phyloP scores from a whole-genome alignment of 2,329 filamentous ascomycete species.

The Trichoderma koningiopsis region DNA sequence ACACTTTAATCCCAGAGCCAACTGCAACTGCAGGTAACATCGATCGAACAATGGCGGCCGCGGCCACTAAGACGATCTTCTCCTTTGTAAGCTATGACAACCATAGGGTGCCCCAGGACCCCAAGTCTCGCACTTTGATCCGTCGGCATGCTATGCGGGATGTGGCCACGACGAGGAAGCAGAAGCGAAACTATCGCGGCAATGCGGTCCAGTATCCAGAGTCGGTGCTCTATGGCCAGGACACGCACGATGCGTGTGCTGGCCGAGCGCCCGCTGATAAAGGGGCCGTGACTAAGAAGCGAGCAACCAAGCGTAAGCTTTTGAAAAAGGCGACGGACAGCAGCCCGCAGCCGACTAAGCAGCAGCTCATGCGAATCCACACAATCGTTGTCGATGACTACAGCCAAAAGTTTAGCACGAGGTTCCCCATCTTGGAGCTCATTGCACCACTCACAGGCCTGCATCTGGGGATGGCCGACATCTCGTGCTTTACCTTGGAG shows the following conservation, averaged over 20 bases:
- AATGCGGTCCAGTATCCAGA: not conserved
- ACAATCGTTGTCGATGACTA: not conserved
- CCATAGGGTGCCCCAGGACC: constrained; percentile 10
- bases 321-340: not conserved
- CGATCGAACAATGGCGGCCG: not conserved
- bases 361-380: not conserved
- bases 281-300: not conserved
- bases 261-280: not conserved
- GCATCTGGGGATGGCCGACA: not conserved
- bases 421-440: not conserved
- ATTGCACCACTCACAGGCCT: constrained; percentile 1
- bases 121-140: constrained; percentile 7
- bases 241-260: not conserved
- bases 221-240: not conserved
- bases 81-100: constrained; percentile 18
- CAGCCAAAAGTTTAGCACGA: not conserved
- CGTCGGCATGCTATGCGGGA: constrained; percentile 8
- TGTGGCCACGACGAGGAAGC: constrained; percentile 1
- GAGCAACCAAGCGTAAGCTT: not conserved
- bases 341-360: not conserved
- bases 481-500: constrained; percentile 6
- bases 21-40: not conserved
- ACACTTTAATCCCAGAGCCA: not conserved
- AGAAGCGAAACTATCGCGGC: constrained; percentile 7
- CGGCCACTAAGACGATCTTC: not conserved